Evolutionary conservation across 345 rosid species (phyloP), one percentile per base, ranked within the genome.

Genomic region (Bretschneidera sinensis): DNA sequence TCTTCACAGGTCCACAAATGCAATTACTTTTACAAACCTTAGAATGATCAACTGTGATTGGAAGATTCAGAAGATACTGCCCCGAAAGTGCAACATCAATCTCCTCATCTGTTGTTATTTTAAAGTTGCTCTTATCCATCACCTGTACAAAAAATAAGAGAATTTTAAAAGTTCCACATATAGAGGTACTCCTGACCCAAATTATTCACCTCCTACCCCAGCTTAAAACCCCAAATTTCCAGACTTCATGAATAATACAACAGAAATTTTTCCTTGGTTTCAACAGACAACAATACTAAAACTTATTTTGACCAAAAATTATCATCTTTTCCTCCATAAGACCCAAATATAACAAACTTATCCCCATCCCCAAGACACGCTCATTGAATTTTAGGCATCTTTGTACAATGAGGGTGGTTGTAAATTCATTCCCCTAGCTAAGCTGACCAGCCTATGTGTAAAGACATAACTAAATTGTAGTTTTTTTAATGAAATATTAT

Each of bases 111-210:
- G 88, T 65, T 57, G 94, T 57, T 65, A 87, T 65, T 72, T 89
- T 92, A 67, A 92, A 92, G 69, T 92, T 92, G 77, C 98, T 92
- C 83, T 89, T 92, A n/a, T 84, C 85, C 96, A 92, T 89, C 61
- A 92, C 94, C 89, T 83, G 74, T 47, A 60, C 4, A 52, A 31
- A 43, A 35, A 34, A 18, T 7, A 39, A 14, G 16, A 5, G 1
- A 39, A 4, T 39, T 13, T 39, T 1, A 14, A 4, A 39, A 39
- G 4, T 39, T 39, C 6, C 45, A 39, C 15, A 7, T 13, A 39
- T 7, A 39, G n/a, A n/a, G n/a, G 15, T 11, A 28, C 3, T 2
- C 33, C 8, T 39, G 1, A 39, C 15, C 11, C 45, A 9, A 39
- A 7, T 39, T 39, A 14, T 7, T 39, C 2, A 39, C 45, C 45